Conservation (phyloP, 2,329 filamentous ascomycete genomes). For the Exophiala phaeomuriformis region DNA sequence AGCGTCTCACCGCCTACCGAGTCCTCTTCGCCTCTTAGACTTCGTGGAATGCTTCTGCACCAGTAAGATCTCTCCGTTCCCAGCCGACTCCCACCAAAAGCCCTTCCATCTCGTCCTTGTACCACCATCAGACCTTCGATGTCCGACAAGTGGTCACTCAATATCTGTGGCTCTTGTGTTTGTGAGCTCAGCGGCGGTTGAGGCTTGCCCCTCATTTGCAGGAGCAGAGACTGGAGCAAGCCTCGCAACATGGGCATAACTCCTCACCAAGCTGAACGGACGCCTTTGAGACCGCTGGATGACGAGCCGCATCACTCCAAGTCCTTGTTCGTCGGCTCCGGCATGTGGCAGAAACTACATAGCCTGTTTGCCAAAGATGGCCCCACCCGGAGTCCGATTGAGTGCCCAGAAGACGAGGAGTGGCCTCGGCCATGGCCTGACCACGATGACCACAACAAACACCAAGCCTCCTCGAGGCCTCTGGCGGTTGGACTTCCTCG, state of each 20-base stretch:
- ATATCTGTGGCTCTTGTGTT: slow-evolving; percentile 11
- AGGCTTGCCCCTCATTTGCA: slow-evolving; percentile 17
- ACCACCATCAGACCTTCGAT: slow-evolving; percentile 18
- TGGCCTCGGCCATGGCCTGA: slow-evolving; percentile 17
- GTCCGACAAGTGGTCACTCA: slow-evolving; percentile 13
- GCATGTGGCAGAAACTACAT: slow-evolving; percentile 41
- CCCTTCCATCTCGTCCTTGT: slow-evolving; percentile 9
- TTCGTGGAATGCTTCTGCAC: slow-evolving; percentile 11
- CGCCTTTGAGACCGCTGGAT: slow-evolving; percentile 13
- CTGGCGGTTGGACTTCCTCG: slow-evolving; percentile 75
- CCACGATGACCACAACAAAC: slow-evolving; percentile 5
- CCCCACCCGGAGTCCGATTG: slow-evolving; percentile 14
- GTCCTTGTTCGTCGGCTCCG: slow-evolving; percentile 31
- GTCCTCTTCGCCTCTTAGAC: slow-evolving; percentile 3
- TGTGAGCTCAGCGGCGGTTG: slow-evolving; percentile 13
- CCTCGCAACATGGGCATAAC: slow-evolving; percentile 24
- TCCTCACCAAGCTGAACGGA: slow-evolving; percentile 19
- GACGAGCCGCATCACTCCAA: slow-evolving; percentile 19
- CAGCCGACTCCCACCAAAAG: slow-evolving; percentile 3
- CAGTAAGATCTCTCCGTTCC: slow-evolving; percentile 15
- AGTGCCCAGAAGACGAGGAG: slow-evolving; percentile 16
- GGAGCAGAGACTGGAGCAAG: slow-evolving; percentile 8
- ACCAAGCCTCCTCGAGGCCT: slow-evolving; percentile 17
- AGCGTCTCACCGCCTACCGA: slow-evolving; percentile 10
- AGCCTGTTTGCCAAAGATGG: slow-evolving; percentile 25